A percentile compares a stretch with the other conserved stretches of the same genome.
phyloP scores from a whole-genome alignment of 495 filamentous ascomycete genomes.

The Parathielavia appendiculata region DNA sequence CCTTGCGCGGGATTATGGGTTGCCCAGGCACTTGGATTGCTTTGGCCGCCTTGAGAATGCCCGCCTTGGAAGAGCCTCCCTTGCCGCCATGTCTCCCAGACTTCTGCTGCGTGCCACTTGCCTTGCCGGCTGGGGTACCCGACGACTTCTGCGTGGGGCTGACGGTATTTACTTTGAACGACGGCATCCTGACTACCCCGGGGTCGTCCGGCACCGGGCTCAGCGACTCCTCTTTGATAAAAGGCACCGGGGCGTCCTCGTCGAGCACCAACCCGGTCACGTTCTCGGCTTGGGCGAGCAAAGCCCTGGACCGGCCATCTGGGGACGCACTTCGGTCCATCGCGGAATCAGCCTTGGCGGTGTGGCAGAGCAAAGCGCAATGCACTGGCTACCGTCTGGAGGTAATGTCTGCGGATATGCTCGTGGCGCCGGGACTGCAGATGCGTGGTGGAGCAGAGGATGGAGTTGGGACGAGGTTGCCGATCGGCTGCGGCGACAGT shows the following conservation, averaged over 20 bases:
- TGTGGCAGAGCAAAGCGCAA: background rate
- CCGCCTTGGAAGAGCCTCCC: background rate
- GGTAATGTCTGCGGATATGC: slow-evolving; percentile 12
- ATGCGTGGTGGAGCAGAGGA: slow-evolving; percentile 4
- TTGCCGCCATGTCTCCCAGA: slow-evolving; percentile 10
- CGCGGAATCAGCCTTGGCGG: background rate
- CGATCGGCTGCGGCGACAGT: slow-evolving; percentile 15
- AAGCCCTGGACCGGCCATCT: slow-evolving; percentile 6
- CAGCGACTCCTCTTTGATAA: slow-evolving; percentile 20
- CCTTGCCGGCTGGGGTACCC: background rate
- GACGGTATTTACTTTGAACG: slow-evolving; percentile 11
- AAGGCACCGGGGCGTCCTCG: slow-evolving; percentile 11
- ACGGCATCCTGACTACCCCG: background rate
- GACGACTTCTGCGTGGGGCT: background rate
- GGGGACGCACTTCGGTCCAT: slow-evolving; percentile 10
- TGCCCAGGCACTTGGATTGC: slow-evolving; percentile 4
- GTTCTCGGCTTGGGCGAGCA: slow-evolving; percentile 16
- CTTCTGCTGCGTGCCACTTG: background rate
- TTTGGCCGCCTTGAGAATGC: slow-evolving; percentile 2
- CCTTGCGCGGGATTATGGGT: slow-evolving; percentile 22
- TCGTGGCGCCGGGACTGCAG: background rate
- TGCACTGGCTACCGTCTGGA: background rate
- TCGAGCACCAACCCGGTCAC: slow-evolving; percentile 21
- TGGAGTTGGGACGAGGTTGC: slow-evolving; percentile 13
- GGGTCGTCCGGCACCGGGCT: slow-evolving; percentile 18